These are phyloP conservation scores for Sporothrix brunneoviolacea DNA, from an alignment of 2,329 filamentous ascomycete species.

Conservation along the genomic window DNA sequence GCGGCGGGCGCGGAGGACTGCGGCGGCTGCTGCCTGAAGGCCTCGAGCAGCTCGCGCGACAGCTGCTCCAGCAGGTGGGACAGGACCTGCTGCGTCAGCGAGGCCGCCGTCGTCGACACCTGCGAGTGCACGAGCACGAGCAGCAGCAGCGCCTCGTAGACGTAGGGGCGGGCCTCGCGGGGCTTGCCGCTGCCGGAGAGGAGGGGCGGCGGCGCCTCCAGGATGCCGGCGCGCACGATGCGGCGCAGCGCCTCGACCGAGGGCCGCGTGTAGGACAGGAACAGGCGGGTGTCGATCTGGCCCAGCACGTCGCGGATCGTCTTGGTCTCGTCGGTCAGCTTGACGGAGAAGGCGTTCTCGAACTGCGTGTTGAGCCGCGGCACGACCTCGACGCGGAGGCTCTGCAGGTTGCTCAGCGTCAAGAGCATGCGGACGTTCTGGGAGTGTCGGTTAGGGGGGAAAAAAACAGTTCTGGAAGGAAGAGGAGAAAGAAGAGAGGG, in stretches of 20 bases:
- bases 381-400: conserved; percentile 73
- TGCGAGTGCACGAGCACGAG: conserved; percentile 91
- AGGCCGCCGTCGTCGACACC: conserved; percentile 69
- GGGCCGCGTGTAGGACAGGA: conserved; percentile 84
- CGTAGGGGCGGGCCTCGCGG: conserved; percentile 73
- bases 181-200: conserved; percentile 53
- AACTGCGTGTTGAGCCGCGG: conserved; percentile 87
- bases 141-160: conserved; percentile 77
- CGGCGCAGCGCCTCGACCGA: conserved; percentile 59
- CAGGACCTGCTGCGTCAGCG: conserved; percentile 73
- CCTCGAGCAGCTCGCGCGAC: conserved; percentile 70
- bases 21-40: conserved; percentile 58
- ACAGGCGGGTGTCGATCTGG: conserved; percentile 86
- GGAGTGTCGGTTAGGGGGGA: not conserved
- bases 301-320: conserved; percentile 84
- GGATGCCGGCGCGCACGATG: conserved; percentile 69
- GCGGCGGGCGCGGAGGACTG: conserved; percentile 21
- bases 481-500: not conserved
- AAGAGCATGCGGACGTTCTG: conserved; percentile 89
- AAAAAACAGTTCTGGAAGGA: not conserved
- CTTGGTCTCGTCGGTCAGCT: conserved; percentile 87
- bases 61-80: conserved; percentile 81
- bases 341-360: conserved; percentile 88
- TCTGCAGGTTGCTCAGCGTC: conserved; percentile 85
- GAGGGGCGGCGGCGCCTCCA: conserved; percentile 49